Base-by-base conservation (phyloP, 1,284 basidiomycete genomes). In the Polyporus tsugae region DNA sequence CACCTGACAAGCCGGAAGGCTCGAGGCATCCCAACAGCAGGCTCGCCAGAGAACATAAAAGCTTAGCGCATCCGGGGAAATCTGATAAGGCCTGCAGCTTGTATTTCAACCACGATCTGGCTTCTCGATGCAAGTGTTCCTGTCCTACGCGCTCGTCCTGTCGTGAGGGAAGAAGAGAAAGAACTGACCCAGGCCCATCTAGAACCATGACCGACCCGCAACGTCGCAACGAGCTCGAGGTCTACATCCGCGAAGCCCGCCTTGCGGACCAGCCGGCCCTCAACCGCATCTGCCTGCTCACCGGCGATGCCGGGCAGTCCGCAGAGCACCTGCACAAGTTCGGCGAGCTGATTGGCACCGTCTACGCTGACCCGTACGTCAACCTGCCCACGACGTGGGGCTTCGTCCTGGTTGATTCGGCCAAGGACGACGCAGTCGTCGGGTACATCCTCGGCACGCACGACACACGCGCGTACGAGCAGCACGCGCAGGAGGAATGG, bases 301-400 rank as follows among this genome's bases (percentile, higher is more conserved):
- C 92, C 3, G 91, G 85, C 15, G 84, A 91, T 67, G 91, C 90
- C 42, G 92, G 93, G 55, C 80, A 80, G 70, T 89, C 90, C 67
- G 91, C 90, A 35, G 88, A 89, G 76, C 72, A 74, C 39, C 80
- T 88, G 35, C 90, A 93, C 80, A 85, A 87, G 39, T 85, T 84
- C 72, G 81, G 62, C 22, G 90, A 91, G 72, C 85, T 93, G 38
- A 88, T 87, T 6, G 91, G 92, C 3, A 82, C 92, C 44, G 82
- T 90, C 53, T 94, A 88, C 73, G 89, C 91, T 3, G 85, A 91
- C 55, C 92, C 92, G 4, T 94, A 94, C 77, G 84, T 91, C 63
- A 85, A 87, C 65, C 78, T 91, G n/a, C 86, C 86, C 15, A 84
- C 83, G 41, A 87, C 89, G 36, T 93, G 87, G 84, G 91, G 86